A percentile compares a stretch with the other conserved stretches of the same genome.
These are phyloP conservation scores for Dalbergia cochinchinensis DNA, from an alignment of 306 rosid species.

Conservation along the genomic window DNA sequence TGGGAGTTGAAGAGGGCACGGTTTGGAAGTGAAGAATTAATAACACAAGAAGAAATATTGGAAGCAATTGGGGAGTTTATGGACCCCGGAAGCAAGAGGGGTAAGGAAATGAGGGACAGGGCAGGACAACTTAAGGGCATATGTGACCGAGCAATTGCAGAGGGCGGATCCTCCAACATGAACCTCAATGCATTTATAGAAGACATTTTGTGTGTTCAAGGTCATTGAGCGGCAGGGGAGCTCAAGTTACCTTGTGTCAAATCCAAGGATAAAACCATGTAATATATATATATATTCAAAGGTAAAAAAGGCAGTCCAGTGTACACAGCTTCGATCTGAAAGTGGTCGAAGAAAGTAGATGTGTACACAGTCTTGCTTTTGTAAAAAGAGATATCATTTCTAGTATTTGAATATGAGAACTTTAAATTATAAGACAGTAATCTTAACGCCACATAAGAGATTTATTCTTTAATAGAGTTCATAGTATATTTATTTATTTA, in stretches of 20 bases:
- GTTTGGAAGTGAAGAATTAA: background rate
- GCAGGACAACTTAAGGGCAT: slow-evolving; percentile 33
- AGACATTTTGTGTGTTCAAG: background rate
- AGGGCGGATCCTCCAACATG: slow-evolving; percentile 49
- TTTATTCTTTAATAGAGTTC: too few species aligned
- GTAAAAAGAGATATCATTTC: too few species aligned
- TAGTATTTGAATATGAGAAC: too few species aligned
- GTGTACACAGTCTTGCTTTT: too few species aligned
- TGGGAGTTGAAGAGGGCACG: slow-evolving; percentile 41
- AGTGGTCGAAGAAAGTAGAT: too few species aligned
- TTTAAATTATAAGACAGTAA: too few species aligned
- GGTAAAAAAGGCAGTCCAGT: too few species aligned
- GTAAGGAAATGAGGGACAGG: slow-evolving; percentile 36
- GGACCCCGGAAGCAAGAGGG: slow-evolving; percentile 32
- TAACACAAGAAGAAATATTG: slow-evolving; percentile 37
- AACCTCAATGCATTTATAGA: slow-evolving; percentile 49
- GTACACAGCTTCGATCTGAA: too few species aligned
- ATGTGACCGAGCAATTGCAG: slow-evolving; percentile 42
- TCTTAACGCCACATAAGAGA: too few species aligned
- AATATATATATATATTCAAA: background rate
- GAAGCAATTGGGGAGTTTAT: slow-evolving; percentile 33
- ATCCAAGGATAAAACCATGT: background rate
- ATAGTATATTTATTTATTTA: too few species aligned
- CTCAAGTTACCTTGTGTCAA: background rate
- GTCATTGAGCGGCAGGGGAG: background rate